These are phyloP conservation scores for Paramyrothecium sp. DNA, from an alignment of 2,329 filamentous ascomycete genomes.

Conservation along the genomic window DNA sequence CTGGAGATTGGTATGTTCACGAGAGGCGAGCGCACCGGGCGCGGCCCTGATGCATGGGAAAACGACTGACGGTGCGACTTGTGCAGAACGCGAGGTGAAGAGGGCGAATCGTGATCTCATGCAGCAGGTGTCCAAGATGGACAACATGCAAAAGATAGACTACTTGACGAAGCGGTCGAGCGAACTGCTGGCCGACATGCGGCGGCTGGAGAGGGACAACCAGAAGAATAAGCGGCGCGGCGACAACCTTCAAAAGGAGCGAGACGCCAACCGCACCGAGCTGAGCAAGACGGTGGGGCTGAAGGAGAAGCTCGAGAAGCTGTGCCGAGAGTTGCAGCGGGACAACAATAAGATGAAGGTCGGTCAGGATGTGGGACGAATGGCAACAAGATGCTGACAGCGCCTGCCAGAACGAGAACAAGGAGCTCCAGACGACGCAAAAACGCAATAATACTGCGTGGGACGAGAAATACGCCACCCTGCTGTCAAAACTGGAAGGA, in stretches of 20 bases:
- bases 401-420: conserved; percentile 75
- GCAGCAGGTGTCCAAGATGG: conserved; percentile 87
- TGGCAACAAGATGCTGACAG: conserved; percentile 17
- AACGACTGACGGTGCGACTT: conserved; percentile 21
- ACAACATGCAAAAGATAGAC: conserved; percentile 87
- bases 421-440: conserved; percentile 82
- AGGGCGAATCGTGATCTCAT: conserved; percentile 90
- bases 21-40: conserved; percentile 2
- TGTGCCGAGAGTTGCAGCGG: conserved; percentile 89
- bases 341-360: conserved; percentile 99
- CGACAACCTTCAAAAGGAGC: conserved; percentile 94
- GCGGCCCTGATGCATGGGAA: conserved; percentile 2
- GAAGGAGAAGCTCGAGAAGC: conserved; percentile 95
- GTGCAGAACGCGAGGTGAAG: conserved; percentile 84
- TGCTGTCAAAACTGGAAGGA: conserved; percentile 83
- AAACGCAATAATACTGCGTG: conserved; percentile 79
- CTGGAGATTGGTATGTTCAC: conserved; percentile 78
- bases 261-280: conserved; percentile 84
- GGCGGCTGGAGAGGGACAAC: conserved; percentile 89
- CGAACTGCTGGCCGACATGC: conserved; percentile 91
- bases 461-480: conserved; percentile 78
- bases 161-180: conserved; percentile 87
- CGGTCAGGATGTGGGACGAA: conserved; percentile 21
- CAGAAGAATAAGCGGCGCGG: conserved; percentile 94
- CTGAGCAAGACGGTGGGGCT: conserved; percentile 85